These are phyloP conservation scores for Clausena lansium DNA, from an alignment of 345 rosid species.

Conservation along the genomic window DNA sequence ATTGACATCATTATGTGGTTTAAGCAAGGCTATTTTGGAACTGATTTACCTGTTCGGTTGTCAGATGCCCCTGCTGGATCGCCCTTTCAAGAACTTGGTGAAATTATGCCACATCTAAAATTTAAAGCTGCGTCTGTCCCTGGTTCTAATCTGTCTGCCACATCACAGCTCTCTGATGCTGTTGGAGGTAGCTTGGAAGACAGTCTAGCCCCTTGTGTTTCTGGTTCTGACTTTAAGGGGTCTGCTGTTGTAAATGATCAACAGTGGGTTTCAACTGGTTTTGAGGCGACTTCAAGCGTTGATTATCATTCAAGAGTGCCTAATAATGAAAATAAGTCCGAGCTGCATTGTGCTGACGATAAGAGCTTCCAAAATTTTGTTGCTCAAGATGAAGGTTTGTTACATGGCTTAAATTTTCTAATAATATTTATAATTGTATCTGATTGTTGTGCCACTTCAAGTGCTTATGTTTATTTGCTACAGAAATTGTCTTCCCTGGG, in stretches of 20 bases:
- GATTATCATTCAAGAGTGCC: slow-evolving; percentile 18
- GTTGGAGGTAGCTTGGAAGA: slow-evolving; percentile 19
- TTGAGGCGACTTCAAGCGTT: slow-evolving; percentile 15
- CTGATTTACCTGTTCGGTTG: slow-evolving; percentile 74
- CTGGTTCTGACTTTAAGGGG: slow-evolving; percentile 18
- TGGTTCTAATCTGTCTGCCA: not conserved
- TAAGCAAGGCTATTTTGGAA: slow-evolving; percentile 90
- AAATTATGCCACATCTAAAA: slow-evolving; percentile 62
- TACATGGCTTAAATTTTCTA: slow-evolving; percentile 12
- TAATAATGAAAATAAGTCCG: slow-evolving; percentile 14
- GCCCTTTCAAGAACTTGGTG: slow-evolving; percentile 68
- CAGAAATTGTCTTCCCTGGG: slow-evolving; percentile 56
- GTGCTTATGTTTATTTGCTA: not conserved
- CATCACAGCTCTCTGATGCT: slow-evolving; percentile 24
- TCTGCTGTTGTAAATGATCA: slow-evolving; percentile 16
- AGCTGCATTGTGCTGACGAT: slow-evolving; percentile 20
- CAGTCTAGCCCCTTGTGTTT: slow-evolving; percentile 13
- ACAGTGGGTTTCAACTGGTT: slow-evolving; percentile 20
- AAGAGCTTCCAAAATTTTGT: slow-evolving; percentile 29
- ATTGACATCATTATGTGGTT: slow-evolving; percentile 80
- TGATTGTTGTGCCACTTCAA: slow-evolving; percentile 12
- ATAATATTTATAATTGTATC: slow-evolving; percentile 8
- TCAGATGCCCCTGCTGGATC: slow-evolving; percentile 72
- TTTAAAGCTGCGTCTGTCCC: slow-evolving; percentile 12
- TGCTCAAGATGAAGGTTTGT: slow-evolving; percentile 51